These are phyloP conservation scores for Rubia tinctorum DNA, from an alignment of 305 asterid species.

Conservation along the genomic window DNA sequence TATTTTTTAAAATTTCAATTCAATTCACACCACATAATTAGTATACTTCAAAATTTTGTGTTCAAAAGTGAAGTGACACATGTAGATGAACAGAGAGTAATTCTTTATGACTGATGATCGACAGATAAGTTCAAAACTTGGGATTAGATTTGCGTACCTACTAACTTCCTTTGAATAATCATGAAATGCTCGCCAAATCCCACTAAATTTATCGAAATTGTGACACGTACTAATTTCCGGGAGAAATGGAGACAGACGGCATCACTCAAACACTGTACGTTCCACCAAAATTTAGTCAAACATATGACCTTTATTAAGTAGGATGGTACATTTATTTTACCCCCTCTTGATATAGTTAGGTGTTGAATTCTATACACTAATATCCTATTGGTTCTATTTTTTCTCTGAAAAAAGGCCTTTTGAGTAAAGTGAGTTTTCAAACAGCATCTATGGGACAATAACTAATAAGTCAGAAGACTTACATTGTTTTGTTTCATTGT, in stretches of 20 bases:
- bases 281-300: conserved; percentile 4
- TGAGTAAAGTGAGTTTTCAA: neutral
- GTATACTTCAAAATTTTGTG: too few relatives aligned
- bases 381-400: neutral
- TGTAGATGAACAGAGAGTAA: too few relatives aligned
- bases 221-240: neutral
- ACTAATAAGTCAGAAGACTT: too few relatives aligned
- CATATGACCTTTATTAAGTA: conserved; percentile 2
- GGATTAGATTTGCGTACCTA: neutral
- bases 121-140: neutral
- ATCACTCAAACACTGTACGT: neutral
- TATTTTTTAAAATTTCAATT: too few relatives aligned
- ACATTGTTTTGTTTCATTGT: too few relatives aligned
- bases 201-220: neutral
- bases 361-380: conserved; percentile 4
- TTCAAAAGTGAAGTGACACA: too few relatives aligned
- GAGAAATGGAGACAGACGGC: conserved; percentile 7
- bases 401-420: neutral
- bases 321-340: neutral
- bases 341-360: neutral
- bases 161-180: neutral
- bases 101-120: neutral
- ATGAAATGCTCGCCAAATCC: conserved; percentile 8
- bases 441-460: neutral
- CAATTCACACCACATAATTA: too few relatives aligned